Base-by-base conservation (phyloP, 805 yeast species). In the Yamadazyma sp. region DNA sequence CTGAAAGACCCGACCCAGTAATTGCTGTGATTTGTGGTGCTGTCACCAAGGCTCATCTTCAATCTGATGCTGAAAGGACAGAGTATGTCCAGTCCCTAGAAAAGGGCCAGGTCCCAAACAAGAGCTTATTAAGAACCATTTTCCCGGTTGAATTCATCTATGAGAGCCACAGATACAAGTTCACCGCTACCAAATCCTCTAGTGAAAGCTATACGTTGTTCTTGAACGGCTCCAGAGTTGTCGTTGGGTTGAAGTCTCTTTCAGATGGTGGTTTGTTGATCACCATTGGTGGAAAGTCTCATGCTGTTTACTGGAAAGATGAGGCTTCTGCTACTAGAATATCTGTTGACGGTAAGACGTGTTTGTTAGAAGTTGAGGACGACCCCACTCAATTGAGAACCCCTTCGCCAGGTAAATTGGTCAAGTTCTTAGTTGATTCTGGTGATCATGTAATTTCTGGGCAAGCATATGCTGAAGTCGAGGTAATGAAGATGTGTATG, bases 401-500 rank as follows among this genome's bases (percentile, higher is more conserved):
- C 23, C 99, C 99, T 30, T 93, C 99, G 19, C 99, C 99, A 38
- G 99, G 99, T 73, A 93, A 93, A 69, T 76, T 93, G 50, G 95
- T 91, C 45, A 87, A 87, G 60, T 93, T 81, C 60, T 71, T 93
- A 50, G 95, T 93, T 45, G 98, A 95, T 58, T 84, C 82, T 52
- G 99, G 99, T 50, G 99, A 91, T 47, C 98, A 91, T 56, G 77
- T 93, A 52, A 67, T 64, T 36, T 80, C 93, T 43, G 98, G 98
- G 44, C 95, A 91, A 67, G 82, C 97, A 31, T 95, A 79, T 57
- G 99, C 99, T 28, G 99, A 93, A 70, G 96, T 93, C 41, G 99
- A 93, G 70, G 99, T 93, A 50, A 93, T 93, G 99, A 93, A 93
- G 67, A 93, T 93, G 99, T 89, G 90, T 66, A 93, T 93, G 97